phyloP scores from a whole-genome alignment of 306 rosid genomes.

The Aeschynomene evenia region DNA sequence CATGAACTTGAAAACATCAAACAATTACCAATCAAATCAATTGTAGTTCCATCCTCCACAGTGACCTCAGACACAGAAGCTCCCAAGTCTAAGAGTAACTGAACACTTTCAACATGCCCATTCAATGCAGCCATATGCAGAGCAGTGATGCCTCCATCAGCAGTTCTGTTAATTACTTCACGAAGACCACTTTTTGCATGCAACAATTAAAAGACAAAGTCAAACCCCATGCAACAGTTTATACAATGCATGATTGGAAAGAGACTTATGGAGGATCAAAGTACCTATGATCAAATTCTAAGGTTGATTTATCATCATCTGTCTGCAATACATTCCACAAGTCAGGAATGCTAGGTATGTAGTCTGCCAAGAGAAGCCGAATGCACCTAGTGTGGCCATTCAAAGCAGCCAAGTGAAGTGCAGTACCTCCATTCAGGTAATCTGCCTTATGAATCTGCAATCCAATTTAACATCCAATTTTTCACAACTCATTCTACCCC shows the following conservation, averaged over 20 bases:
- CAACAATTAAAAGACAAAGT: conserved; percentile 31
- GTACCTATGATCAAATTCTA: conserved; percentile 72
- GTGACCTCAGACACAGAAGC: conserved; percentile 83
- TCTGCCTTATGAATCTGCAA: conserved; percentile 84
- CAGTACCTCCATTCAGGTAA: conserved; percentile 93
- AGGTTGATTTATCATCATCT: conserved; percentile 42
- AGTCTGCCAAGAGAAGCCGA: conserved; percentile 75
- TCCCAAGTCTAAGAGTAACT: conserved; percentile 84
- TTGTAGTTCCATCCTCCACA: conserved; percentile 83
- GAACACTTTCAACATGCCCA: conserved; percentile 84
- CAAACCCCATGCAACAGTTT: conserved; percentile 25
- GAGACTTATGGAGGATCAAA: conserved; percentile 20
- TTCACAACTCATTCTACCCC: conserved; percentile 6
- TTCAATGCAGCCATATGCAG: conserved; percentile 97
- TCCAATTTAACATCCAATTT: conserved; percentile 22
- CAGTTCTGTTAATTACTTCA: conserved; percentile 63
- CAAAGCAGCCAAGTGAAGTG: conserved; percentile 90
- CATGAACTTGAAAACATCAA: conserved; percentile 13
- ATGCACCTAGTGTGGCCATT: conserved; percentile 93
- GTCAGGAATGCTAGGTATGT: conserved; percentile 73
- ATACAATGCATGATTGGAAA: conserved; percentile 13
- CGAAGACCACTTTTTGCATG: conserved; percentile 58
- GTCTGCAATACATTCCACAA: conserved; percentile 56
- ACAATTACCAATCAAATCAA: conserved; percentile 78
- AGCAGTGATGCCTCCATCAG: conserved; percentile 98